Conservation (phyloP, 2,329 filamentous ascomycete genomes). For the Ophiocordyceps sinensis region DNA sequence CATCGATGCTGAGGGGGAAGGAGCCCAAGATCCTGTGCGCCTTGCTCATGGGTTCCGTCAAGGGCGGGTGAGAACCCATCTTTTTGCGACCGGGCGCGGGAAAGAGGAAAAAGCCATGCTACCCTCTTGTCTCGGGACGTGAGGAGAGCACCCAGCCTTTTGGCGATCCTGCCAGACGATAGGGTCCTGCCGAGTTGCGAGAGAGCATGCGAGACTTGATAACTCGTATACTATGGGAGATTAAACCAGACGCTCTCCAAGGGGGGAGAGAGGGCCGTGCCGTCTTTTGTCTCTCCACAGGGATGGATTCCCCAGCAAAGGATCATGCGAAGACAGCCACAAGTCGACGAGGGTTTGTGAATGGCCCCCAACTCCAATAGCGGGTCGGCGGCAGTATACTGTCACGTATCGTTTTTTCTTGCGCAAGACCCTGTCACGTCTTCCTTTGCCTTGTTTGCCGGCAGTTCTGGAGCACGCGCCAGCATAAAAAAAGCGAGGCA, state of each 20-base stretch:
- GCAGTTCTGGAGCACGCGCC: not conserved
- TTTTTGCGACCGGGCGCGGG: constrained; percentile 33
- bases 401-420: not conserved
- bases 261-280: not conserved
- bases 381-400: constrained; percentile 1
- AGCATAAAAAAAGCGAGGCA: not conserved
- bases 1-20: constrained; percentile 27
- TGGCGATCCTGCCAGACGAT: constrained; percentile 1
- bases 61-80: constrained; percentile 8
- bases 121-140: not conserved
- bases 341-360: not conserved
- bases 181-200: not conserved
- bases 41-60: constrained; percentile 29
- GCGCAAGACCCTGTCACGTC: not conserved
- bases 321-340: not conserved
- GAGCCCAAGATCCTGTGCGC: constrained; percentile 36
- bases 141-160: not conserved
- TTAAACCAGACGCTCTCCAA: not conserved
- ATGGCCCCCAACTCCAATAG: constrained; percentile 1
- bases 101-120: constrained; percentile 32
- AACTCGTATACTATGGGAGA: no score
- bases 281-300: constrained; percentile 1
- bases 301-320: not conserved
- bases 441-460: not conserved
- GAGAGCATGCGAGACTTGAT: not conserved